Conservation (phyloP, 257 asterid genomes). For the Solanum okadae region DNA sequence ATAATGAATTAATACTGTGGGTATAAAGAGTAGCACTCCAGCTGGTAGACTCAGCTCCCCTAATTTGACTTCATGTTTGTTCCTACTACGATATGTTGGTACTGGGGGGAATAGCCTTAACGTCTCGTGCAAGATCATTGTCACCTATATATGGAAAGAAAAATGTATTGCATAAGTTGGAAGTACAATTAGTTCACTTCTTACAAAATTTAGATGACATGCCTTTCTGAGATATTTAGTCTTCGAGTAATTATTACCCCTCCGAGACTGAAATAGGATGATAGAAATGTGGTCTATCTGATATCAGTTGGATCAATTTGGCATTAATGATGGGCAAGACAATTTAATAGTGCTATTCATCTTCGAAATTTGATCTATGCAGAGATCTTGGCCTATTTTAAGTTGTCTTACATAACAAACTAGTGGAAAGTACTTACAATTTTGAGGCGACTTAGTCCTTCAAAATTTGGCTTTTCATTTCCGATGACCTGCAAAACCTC, state of each 20-base stretch:
- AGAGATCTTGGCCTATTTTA: not conserved
- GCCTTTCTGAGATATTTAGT: not conserved
- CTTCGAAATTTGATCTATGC: too few relatives aligned
- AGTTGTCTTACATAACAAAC: too few relatives aligned
- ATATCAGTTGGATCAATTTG: not conserved
- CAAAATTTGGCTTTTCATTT: conserved; percentile 6
- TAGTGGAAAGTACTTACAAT: conserved; percentile 7
- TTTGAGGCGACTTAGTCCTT: conserved; percentile 18
- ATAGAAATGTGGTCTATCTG: not conserved
- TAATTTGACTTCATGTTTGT: conserved; percentile 6
- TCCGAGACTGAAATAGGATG: not conserved
- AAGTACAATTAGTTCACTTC: not conserved
- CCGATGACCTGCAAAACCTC: conserved; percentile 25
- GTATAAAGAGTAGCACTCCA: conserved; percentile 5
- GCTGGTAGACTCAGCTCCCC: conserved; percentile 14
- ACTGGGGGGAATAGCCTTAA: conserved; percentile 24
- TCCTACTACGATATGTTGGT: not conserved
- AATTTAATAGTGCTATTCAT: too few relatives aligned
- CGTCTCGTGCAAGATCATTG: conserved; percentile 24
- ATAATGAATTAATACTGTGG: conserved; percentile 13
- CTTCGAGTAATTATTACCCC: not conserved
- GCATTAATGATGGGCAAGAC: not conserved
- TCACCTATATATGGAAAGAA: conserved; percentile 7
- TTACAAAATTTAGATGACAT: not conserved
- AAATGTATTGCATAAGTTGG: not conserved